These are phyloP conservation scores for Rhodamnia rubescens DNA, from an alignment of 345 rosid genomes.

Conservation along the genomic window DNA sequence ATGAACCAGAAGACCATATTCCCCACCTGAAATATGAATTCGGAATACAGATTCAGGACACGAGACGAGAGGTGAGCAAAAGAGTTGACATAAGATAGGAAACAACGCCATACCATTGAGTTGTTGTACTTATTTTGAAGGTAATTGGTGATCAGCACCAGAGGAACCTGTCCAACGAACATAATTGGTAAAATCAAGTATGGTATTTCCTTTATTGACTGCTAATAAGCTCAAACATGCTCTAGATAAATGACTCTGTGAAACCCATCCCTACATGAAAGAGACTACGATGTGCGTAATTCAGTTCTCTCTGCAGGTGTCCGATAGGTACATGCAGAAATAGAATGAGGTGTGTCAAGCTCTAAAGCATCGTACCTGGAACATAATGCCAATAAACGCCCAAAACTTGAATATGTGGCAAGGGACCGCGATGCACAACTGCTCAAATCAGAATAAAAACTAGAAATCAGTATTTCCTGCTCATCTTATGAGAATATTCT, in stretches of 20 bases:
- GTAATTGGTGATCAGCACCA: conserved; percentile 68
- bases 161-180: conserved; percentile 53
- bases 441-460: conserved; percentile 1
- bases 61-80: background rate
- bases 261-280: background rate
- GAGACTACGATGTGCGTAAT: background rate
- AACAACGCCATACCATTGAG: conserved; percentile 52
- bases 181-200: background rate
- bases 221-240: background rate
- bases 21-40: conserved; percentile 49
- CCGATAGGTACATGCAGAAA: background rate
- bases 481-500: background rate
- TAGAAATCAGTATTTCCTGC: background rate
- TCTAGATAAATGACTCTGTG: background rate
- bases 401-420: conserved; percentile 86
- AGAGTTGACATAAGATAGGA: background rate
- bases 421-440: conserved; percentile 96
- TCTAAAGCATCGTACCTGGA: conserved; percentile 48
- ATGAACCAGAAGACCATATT: conserved; percentile 93
- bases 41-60: background rate
- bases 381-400: conserved; percentile 95
- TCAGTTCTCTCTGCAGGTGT: background rate
- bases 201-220: background rate
- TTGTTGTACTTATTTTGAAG: conserved; percentile 59
- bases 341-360: background rate